Percentiles rank a stretch among this genome's conserved stretches.
Conservation (phyloP, 225 moss, liverwort and hornwort species). For the Marchantia polymorpha region DNA sequence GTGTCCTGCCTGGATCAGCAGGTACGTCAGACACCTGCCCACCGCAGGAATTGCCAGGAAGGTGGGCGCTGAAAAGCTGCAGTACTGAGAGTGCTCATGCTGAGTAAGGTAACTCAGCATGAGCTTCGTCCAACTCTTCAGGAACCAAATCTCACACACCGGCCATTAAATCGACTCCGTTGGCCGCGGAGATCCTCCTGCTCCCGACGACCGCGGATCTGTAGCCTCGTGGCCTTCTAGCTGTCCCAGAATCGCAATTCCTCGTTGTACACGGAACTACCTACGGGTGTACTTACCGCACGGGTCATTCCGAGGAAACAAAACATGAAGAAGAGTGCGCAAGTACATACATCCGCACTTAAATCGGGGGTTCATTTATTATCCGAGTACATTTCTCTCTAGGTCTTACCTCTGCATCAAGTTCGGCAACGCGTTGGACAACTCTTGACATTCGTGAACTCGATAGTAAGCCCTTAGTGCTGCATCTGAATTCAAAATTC, state of each 20-base stretch:
- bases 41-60: slow-evolving; percentile 1
- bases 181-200: not conserved
- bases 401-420: too few relatives aligned
- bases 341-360: too few relatives aligned
- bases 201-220: not conserved
- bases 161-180: not conserved
- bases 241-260: not conserved
- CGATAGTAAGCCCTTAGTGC: too few relatives aligned
- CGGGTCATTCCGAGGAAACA: too few relatives aligned
- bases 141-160: not conserved
- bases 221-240: not conserved
- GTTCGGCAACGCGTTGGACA: too few relatives aligned
- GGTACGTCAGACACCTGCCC: not conserved
- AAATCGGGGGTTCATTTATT: too few relatives aligned
- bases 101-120: not conserved
- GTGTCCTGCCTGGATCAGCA: slow-evolving; percentile 7
- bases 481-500: too few relatives aligned
- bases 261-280: too few relatives aligned
- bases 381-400: too few relatives aligned
- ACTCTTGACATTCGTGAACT: too few relatives aligned
- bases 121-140: slow-evolving; percentile 2
- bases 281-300: too few relatives aligned
- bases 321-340: too few relatives aligned
- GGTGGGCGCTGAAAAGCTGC: slow-evolving; percentile 1
- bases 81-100: not conserved